Base-by-base conservation (phyloP, 352 stramenopile genomes). In the Phytophthora chlamydospora region DNA sequence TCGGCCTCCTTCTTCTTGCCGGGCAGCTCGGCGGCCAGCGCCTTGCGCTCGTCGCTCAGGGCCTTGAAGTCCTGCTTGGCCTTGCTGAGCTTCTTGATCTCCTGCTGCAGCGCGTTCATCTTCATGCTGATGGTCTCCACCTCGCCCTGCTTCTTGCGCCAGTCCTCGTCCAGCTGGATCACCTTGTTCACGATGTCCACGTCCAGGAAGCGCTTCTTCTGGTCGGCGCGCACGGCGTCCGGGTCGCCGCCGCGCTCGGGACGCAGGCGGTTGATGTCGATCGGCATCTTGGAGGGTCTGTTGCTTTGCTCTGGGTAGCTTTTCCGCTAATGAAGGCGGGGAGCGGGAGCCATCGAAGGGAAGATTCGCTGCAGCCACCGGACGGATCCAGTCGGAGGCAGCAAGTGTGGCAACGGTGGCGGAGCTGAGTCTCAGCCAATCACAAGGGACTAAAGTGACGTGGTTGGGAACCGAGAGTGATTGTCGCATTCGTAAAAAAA, bases 191-290 rank as follows among this genome's bases (percentile, higher is more conserved):
- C 94, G 38, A 98, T 83, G 63, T 98, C 90, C 31, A 96, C 90
- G 55, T 90, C 81, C 61, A 96, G 84, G 71, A 97, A 99, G 43
- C 97, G 92, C 75, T 98, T 96, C 52, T 85, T 57, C 80, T 99
- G 96, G 66, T 97, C 97, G 57, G 85, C 78, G 43, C 95, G 91
- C 64, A 98, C 97, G 38, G 89, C 78, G 46, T 97, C 96, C n/a
- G 97, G 96, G 76, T 99, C 85, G 56, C 97, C 97, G 50, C 96
- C 96, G 51, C 95, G 93, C 72, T 99, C 97, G 52, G 85, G 85
- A 48, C 97, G 92, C 50, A 99, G 81, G 49, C 96, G 89, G 76
- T 98, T 98, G 69, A 99, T 99, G 82, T 99, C 96, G 67, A 99
- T 98, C 54, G 96, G 96, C 97, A 99, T 99, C 62, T 60, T 75